These are phyloP conservation scores for Castanea crenata DNA, from an alignment of 306 rosid species.

Conservation along the genomic window DNA sequence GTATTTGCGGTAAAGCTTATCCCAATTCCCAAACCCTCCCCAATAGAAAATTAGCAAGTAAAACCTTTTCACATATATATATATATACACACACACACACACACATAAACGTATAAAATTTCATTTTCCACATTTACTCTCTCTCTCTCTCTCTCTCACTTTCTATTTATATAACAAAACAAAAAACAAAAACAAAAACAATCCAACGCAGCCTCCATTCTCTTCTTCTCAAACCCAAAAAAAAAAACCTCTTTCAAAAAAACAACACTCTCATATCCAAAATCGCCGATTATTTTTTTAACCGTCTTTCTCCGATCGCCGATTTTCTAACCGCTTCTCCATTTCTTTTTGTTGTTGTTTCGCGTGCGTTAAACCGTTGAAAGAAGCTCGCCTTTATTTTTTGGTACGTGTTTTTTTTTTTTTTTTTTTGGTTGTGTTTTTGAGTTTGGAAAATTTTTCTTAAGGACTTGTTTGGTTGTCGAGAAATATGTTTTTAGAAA, in stretches of 20 bases:
- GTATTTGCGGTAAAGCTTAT: slow-evolving; percentile 19
- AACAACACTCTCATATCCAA: not conserved
- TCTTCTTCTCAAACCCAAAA: not conserved
- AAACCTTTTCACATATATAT: too few relatives aligned
- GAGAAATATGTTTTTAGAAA: not conserved
- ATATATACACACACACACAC: too few relatives aligned
- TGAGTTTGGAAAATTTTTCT: not conserved
- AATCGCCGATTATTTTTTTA: slow-evolving; percentile 20
- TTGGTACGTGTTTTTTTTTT: not conserved
- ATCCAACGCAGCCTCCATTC: slow-evolving; percentile 10
- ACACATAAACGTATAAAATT: not conserved
- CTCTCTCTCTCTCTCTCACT: slow-evolving; percentile 14
- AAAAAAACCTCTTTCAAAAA: not conserved
- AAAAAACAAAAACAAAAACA: too few relatives aligned
- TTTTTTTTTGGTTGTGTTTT: too few relatives aligned
- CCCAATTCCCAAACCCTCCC: not conserved
- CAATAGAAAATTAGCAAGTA: too few relatives aligned
- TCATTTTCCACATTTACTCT: slow-evolving; percentile 26
- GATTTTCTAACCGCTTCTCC: slow-evolving; percentile 23
- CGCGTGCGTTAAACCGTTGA: not conserved
- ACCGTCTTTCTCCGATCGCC: slow-evolving; percentile 6
- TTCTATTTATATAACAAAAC: slow-evolving; percentile 1
- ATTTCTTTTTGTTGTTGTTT: too few relatives aligned
- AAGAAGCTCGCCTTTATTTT: not conserved
- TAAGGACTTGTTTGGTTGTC: slow-evolving; percentile 13